A percentile compares a stretch with the other conserved stretches of the same genome.
phyloP scores from a whole-genome alignment of 495 filamentous ascomycete species.

The Usnea hakonensis region DNA sequence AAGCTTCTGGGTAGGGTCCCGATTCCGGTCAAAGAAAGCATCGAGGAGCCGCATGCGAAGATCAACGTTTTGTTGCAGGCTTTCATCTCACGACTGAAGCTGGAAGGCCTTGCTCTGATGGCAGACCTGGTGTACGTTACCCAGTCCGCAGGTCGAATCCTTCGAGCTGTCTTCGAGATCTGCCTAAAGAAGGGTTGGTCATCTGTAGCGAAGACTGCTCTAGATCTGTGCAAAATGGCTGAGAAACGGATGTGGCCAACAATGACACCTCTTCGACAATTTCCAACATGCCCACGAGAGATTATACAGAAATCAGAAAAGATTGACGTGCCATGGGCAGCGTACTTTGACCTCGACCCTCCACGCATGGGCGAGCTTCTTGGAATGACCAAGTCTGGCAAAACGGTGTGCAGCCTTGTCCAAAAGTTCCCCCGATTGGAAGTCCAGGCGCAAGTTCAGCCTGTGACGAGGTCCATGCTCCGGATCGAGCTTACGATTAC shows the following conservation, averaged over 20 bases:
- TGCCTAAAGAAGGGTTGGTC: conserved; percentile 94
- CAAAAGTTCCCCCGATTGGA: conserved; percentile 90
- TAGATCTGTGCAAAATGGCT: conserved; percentile 98
- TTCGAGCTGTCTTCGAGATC: conserved; percentile 94
- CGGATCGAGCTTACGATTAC: conserved; percentile 86
- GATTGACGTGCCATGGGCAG: conserved; percentile 88
- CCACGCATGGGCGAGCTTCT: conserved; percentile 96
- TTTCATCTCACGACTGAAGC: conserved; percentile 88
- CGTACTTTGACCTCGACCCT: conserved; percentile 92
- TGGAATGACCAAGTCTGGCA: conserved; percentile 83
- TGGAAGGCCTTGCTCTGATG: conserved; percentile 93
- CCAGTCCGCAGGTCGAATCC: conserved; percentile 91
- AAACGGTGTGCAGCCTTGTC: conserved; percentile 74
- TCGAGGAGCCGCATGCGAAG: conserved; percentile 95
- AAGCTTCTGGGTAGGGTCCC: conserved; percentile 86
- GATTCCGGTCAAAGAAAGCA: conserved; percentile 92
- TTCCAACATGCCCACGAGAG: conserved; percentile 70
- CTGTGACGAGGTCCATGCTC: conserved; percentile 93
- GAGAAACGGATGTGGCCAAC: conserved; percentile 99
- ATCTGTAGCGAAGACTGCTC: conserved; percentile 81
- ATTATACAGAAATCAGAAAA: conserved; percentile 87
- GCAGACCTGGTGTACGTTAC: conserved; percentile 98
- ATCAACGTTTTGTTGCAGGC: conserved; percentile 99
- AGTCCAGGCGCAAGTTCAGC: conserved; percentile 85
- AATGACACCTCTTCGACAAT: conserved; percentile 92